phyloP scores from a whole-genome alignment of 768 basidiomycete species.

The Gautieria morchelliformis region DNA sequence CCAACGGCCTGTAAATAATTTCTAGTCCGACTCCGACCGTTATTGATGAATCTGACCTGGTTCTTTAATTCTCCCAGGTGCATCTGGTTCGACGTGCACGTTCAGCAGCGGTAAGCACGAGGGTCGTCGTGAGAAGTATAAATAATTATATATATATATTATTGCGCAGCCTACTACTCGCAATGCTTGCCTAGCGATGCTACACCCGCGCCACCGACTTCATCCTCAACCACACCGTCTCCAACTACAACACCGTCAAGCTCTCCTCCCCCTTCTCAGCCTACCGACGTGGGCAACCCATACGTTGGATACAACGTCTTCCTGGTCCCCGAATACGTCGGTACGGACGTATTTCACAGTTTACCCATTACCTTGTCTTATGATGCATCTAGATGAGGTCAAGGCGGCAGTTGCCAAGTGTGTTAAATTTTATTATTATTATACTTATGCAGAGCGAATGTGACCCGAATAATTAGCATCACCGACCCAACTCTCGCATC shows the following conservation, averaged over 20 bases:
- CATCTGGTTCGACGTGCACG: conserved; percentile 10
- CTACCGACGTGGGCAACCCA: conserved; percentile 40
- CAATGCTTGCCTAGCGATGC: conserved; percentile 12
- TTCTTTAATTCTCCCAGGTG: conserved; percentile 1
- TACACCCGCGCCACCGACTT: conserved; percentile 8
- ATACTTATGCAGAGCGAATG: conserved; percentile 14
- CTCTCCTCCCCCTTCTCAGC: conserved; percentile 14
- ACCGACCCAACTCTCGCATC: conserved; percentile 38
- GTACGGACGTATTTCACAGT: not conserved
- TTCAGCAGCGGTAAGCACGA: conserved; percentile 7
- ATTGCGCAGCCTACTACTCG: conserved; percentile 9
- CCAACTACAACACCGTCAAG: conserved; percentile 9
- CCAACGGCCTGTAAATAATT: conserved; percentile 23
- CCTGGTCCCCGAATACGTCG: not conserved
- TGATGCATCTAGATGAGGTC: not conserved
- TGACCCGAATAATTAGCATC: conserved; percentile 28
- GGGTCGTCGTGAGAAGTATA: not conserved
- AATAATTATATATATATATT: not conserved
- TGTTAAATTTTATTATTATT: not conserved
- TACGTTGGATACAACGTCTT: conserved; percentile 38
- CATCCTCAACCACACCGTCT: conserved; percentile 7
- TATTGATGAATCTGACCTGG: not conserved
- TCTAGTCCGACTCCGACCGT: not conserved
- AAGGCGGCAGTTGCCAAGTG: conserved; percentile 3
- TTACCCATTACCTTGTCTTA: not conserved